These are phyloP conservation scores for Cladorrhinum sp. DNA, from an alignment of 2,329 filamentous ascomycete genomes.

Conservation along the genomic window DNA sequence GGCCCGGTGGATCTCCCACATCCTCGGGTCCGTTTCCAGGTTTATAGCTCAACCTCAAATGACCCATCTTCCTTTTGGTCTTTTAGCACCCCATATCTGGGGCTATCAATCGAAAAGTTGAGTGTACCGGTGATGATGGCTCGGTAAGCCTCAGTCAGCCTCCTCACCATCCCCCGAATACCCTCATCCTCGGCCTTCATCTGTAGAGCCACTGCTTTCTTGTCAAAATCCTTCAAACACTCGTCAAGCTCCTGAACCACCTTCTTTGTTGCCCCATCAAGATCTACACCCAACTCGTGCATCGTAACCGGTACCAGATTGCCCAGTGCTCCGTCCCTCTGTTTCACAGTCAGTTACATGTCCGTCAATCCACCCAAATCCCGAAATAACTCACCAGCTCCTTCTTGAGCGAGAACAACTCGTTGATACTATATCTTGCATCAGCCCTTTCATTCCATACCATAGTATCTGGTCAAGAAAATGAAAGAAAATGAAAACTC, in stretches of 20 bases:
- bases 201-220: background rate
- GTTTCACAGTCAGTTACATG: background rate
- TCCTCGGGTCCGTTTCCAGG: background rate
- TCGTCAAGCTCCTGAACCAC: conserved; percentile 7
- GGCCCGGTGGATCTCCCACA: too few species aligned
- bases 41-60: conserved; percentile 17
- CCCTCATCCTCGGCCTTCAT: background rate
- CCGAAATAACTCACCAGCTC: conserved; percentile 17
- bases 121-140: conserved; percentile 16
- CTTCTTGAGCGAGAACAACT: conserved; percentile 25
- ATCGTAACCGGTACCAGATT: conserved; percentile 22
- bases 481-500: background rate
- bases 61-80: conserved; percentile 20
- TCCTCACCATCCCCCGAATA: background rate
- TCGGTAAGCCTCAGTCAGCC: conserved; percentile 17
- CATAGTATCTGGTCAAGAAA: background rate
- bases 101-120: conserved; percentile 22
- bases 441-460: background rate
- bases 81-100: conserved; percentile 19
- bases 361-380: background rate
- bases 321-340: conserved; percentile 18
- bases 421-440: conserved; percentile 18
- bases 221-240: conserved; percentile 9
- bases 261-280: background rate
- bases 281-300: conserved; percentile 1